Evolutionary conservation across 2,329 filamentous ascomycete genomes (phyloP).

Genomic region (Alternaria rosae): DNA sequence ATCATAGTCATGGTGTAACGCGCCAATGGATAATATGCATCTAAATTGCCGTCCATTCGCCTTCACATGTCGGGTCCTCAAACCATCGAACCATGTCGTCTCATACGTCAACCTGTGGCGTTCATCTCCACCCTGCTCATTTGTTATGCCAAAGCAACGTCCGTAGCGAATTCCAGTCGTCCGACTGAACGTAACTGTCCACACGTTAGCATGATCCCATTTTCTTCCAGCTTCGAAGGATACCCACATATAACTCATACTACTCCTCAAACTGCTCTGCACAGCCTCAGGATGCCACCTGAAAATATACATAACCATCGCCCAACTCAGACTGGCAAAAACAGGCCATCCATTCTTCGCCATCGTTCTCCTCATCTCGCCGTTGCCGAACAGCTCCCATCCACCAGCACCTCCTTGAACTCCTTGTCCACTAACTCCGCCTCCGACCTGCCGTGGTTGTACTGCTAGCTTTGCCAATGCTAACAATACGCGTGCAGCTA

Average conservation of each 20-base stretch:
- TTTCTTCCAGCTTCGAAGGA: not conserved
- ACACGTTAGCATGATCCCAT: slow-evolving; percentile 21
- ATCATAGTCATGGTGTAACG: not conserved
- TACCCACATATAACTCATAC: slow-evolving; percentile 96
- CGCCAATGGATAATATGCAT: not conserved
- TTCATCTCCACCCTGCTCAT: slow-evolving; percentile 39
- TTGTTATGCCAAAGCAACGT: slow-evolving; percentile 88
- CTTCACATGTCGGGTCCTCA: not conserved
- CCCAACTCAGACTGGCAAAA: slow-evolving; percentile 92
- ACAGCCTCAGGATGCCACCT: slow-evolving; percentile 89
- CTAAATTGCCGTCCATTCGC: not conserved
- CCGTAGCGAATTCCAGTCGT: slow-evolving; percentile 85
- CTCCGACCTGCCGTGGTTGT: slow-evolving; percentile 60
- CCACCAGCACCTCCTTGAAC: slow-evolving; percentile 42
- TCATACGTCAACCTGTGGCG: not conserved
- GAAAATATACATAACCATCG: slow-evolving; percentile 93
- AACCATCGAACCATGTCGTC: not conserved
- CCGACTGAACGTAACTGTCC: slow-evolving; percentile 75
- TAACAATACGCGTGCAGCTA: slow-evolving; percentile 89
- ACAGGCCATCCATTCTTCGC: slow-evolving; percentile 81
- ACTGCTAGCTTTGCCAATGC: slow-evolving; percentile 84
- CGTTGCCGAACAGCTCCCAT: slow-evolving; percentile 50
- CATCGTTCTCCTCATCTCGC: slow-evolving; percentile 48
- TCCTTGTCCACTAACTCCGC: slow-evolving; percentile 24
- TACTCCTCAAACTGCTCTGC: slow-evolving; percentile 88